Conservation (phyloP, 2,329 filamentous ascomycete genomes). For the Chaetomium sp. region DNA sequence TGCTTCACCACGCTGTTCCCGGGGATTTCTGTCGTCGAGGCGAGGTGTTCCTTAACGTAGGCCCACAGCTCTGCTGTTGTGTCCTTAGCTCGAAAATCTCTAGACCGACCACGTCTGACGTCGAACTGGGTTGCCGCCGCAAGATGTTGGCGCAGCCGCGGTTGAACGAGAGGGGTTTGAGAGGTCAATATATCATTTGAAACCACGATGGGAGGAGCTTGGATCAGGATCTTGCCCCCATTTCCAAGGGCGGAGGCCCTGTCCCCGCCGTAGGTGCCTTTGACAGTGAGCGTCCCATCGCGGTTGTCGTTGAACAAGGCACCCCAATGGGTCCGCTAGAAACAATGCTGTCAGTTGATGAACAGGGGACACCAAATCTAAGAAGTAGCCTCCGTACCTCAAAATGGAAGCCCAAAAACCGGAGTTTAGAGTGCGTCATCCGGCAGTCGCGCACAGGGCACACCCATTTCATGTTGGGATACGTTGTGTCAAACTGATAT, state of each 20-base stretch:
- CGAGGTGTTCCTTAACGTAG: slow-evolving; percentile 23
- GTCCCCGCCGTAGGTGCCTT: slow-evolving; percentile 6
- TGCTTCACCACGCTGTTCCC: slow-evolving; percentile 17
- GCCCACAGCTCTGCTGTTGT: slow-evolving; percentile 21
- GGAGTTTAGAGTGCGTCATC: slow-evolving; percentile 7
- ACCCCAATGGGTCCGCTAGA: slow-evolving; percentile 17
- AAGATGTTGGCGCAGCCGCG: slow-evolving; percentile 1
- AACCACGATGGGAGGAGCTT: slow-evolving; percentile 17
- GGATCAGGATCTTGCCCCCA: slow-evolving; percentile 12
- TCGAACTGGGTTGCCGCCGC: neutral
- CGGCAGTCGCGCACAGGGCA: slow-evolving; percentile 23
- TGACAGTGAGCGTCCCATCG: slow-evolving; percentile 19
- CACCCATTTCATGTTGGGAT: slow-evolving; percentile 20
- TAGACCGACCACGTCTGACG: neutral
- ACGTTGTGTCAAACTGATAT: slow-evolving; percentile 19
- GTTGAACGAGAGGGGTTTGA: neutral
- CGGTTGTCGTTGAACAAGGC: slow-evolving; percentile 20
- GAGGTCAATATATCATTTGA: slow-evolving; percentile 5
- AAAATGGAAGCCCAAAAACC: slow-evolving; percentile 22
- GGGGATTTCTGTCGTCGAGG: slow-evolving; percentile 4
- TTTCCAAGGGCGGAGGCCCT: neutral
- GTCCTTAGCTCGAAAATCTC: neutral
- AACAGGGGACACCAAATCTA: neutral
- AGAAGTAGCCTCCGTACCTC: slow-evolving; percentile 4
- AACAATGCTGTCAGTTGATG: neutral